Evolutionary conservation across 805 yeast genomes (phyloP), one percentile per base, ranked within the genome.

Genomic region (Wickerhamiella allomyrinae): DNA sequence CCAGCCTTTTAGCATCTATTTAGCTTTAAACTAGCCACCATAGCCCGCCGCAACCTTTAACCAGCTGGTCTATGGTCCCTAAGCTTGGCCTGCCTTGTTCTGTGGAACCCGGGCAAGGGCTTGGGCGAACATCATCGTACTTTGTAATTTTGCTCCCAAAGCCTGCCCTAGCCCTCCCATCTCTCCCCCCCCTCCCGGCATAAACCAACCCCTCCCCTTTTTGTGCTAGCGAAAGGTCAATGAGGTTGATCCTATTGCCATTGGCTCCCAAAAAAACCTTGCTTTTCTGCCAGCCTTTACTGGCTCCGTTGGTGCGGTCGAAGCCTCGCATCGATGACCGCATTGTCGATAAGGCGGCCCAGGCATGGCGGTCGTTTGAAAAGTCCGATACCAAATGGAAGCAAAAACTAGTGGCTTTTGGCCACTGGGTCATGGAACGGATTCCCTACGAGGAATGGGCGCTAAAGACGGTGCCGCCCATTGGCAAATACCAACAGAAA

Each of bases 371-470:
- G 27, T 73, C 70, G 40, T 57, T 87, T 56, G 68, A 65, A 35
- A 56, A 59, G 1, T 79, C 93, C 1, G 67, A 76, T 2, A 61
- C 66, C 29, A 55, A 64, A 8, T 60, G 79, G 52, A 84, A 84
- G 57, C 63, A 70, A 48, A 68, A 65, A 41, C 69, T 86, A 36
- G 85, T 80, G 2, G 40, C 55, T 2, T 64, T 65, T 47, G 71
- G 78, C 13, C 68, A 72, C 34, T 58, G 57, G 42, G 65, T 79
- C 31, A 58, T 86, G 49, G 70, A 73, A 41, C 67, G 74, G 19
- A 74, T 82, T 6, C 84, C 89, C 2, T 87, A 89, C 73, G 76
- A 78, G 49, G 97, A 87, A 55, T 71, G 74, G 52, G 73, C 85
- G 37, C 64, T 87, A 45, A 67, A 75, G 46, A 72, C 89, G 2